Conservation (phyloP, 192 early-diverging fungal species). For the Coemansia reversa region DNA sequence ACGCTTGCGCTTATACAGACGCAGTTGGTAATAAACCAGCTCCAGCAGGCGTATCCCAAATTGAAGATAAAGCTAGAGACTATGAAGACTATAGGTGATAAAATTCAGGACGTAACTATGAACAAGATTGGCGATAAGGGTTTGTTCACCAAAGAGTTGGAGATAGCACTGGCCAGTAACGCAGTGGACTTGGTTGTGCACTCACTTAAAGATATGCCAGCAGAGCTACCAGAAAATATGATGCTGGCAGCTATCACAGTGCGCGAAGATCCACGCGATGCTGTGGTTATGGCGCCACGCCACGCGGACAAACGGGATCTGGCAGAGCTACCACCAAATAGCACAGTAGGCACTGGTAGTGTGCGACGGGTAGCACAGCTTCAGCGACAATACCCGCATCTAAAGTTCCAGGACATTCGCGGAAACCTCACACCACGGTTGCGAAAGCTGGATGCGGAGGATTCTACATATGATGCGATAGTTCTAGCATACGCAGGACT, state of each 20-base stretch:
- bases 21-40: slow-evolving; percentile 58
- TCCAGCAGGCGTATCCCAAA: slow-evolving; percentile 56
- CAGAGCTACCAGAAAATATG: slow-evolving; percentile 80
- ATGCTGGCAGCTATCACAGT: slow-evolving; percentile 73
- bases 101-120: slow-evolving; percentile 77
- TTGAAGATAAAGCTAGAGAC: slow-evolving; percentile 53
- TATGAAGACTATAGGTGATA: slow-evolving; percentile 78
- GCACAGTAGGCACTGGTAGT: slow-evolving; percentile 85
- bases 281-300: slow-evolving; percentile 63
- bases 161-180: slow-evolving; percentile 66
- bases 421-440: slow-evolving; percentile 87
- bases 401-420: slow-evolving; percentile 75
- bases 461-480: slow-evolving; percentile 70
- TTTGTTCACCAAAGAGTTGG: slow-evolving; percentile 90
- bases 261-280: no score
- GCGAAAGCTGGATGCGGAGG: slow-evolving; percentile 72
- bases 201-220: slow-evolving; percentile 92
- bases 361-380: slow-evolving; percentile 88
- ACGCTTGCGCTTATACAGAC: slow-evolving; percentile 88
- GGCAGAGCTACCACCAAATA: slow-evolving; percentile 66
- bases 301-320: slow-evolving; percentile 46
- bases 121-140: slow-evolving; percentile 89
- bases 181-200: slow-evolving; percentile 87
- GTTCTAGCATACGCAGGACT: slow-evolving; percentile 88
- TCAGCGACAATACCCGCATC: slow-evolving; percentile 69